Evolutionary conservation across 2,329 filamentous ascomycete genomes (phyloP), one percentile per base, ranked within the genome.

Genomic region (Cytospora leucostoma): DNA sequence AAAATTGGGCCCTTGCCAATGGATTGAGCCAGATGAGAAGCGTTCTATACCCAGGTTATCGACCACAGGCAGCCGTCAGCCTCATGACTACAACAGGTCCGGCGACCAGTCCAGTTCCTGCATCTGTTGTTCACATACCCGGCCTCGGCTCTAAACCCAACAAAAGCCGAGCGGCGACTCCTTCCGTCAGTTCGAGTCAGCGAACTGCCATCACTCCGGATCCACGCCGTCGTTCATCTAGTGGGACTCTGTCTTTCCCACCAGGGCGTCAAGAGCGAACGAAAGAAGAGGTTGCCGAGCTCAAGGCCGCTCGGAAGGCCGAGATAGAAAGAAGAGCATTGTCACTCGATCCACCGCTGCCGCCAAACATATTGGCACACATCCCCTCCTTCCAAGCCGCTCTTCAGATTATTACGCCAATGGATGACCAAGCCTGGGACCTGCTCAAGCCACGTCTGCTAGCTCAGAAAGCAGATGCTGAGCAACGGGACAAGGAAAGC

Each of bases 311-410:
- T 63, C 83, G 89, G 66, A 85, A 84, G 71, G 78, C 80, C 15
- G 90, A 92, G 68, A 93, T 94, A 70, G 89, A 93, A 73, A 82
- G 83, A 58, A 84, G 89, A 34, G 91, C 88, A 70, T 76, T 84
- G 73, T 79, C 83, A 55, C 80, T 94, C 56, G 75, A 87, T 37
- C 90, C 90, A 33, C 88, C 90, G 1, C 77, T 94, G 62, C 76
- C 79, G 56, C 76, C 86, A 47, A 81, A 80, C 67, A 79, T 90
- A 50, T 78, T 93, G 63, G 82, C 82, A 61, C 87, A 89, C 70
- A 90, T 92, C 74, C 83, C 89, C 54, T 87, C 89, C 1, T 94
- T 92, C 73, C 85, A 89, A 71, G 89, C 88, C 44, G 88, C 91
- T 35, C 82, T 90, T 53, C 85, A 91, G 67, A 89, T 92, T 44